Base-by-base conservation (phyloP, 352 stramenopile species). In the Phytopythium cucurbitacearum region DNA sequence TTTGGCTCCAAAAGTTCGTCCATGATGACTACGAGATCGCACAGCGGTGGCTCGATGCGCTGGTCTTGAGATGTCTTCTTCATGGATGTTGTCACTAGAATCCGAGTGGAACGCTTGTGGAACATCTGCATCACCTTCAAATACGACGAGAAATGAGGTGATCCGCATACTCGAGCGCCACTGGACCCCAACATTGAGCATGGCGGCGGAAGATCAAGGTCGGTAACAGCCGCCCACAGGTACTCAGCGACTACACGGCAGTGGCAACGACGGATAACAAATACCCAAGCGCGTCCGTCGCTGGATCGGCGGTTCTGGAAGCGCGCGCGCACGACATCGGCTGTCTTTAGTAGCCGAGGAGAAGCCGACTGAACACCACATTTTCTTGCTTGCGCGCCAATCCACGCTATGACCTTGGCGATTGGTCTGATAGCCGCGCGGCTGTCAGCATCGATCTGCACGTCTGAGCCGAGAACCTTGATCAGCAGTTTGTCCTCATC, bases 31-130 rank as follows among this genome's bases (percentile, higher is more conserved):
- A 95, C 71, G 7, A 93, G 64, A 37, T 89, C 80, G 46, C 80
- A 91, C 5, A 48, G 48, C 10, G 78, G 75, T 3, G 78, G 69
- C 16, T 73, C 53, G 9, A 72, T 57, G 3, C 62, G 59, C 36
- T 76, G 53, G 43, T 76, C 74, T 45, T 80, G 69, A 4, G 79
- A 85, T 7, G 45, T 72, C 3, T 70, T 73, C 3, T 71, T 65
- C n/a, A 95, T 74, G 4, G 81, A 89, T 3, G 85, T 95, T 3
- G 85, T 88, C 36, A 95, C 85, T 51, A 95, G 61, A 8, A 95
- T 66, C 12, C 77, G 85, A 5, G 66, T 85, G n/a, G 69, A 50
- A 4, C 64, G 62, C 7, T 59, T 67, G 6, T 58, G 63, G 32
- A 95, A 89, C 67, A 82, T 78, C 16, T 64, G 65, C 51, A 89